Conservation (phyloP, 2,329 filamentous ascomycete genomes). For the Pseudopithomyces chartarum region DNA sequence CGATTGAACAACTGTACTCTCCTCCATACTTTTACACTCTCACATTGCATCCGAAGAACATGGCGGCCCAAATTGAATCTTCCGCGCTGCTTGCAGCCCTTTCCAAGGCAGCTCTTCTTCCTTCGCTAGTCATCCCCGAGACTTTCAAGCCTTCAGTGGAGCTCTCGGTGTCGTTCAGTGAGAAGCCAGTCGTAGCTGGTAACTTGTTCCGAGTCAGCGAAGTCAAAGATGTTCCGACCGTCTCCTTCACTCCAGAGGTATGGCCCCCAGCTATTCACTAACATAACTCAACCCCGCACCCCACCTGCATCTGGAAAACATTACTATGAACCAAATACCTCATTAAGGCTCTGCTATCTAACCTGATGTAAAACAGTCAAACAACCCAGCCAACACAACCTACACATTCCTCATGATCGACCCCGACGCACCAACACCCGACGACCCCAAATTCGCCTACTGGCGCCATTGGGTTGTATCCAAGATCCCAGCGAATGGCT, state of each 20-base stretch:
- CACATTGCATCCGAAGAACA: not conserved
- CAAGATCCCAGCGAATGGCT: constrained; percentile 14
- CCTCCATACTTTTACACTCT: not conserved
- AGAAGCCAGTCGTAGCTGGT: constrained; percentile 30
- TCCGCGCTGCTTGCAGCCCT: constrained; percentile 29
- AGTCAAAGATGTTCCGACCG: constrained; percentile 22
- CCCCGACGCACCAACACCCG: constrained; percentile 61
- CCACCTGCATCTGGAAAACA: no score
- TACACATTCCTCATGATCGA: constrained; percentile 59
- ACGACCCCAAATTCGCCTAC: constrained; percentile 60
- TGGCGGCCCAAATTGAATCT: constrained; percentile 5
- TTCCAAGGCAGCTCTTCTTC: constrained; percentile 30
- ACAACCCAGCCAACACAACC: constrained; percentile 12
- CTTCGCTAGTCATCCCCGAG: constrained; percentile 47
- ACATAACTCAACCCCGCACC: not conserved
- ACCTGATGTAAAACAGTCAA: not conserved
- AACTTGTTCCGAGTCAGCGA: constrained; percentile 43
- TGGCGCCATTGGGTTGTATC: constrained; percentile 60
- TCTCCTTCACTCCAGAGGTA: constrained; percentile 13
- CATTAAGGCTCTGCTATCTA: no score
- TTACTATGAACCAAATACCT: no score
- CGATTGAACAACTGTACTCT: not conserved
- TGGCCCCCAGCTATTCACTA: not conserved
- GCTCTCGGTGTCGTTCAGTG: constrained; percentile 43
- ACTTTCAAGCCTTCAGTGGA: constrained; percentile 51